Percentiles rank a stretch among this genome's conserved stretches.
Conservation (phyloP, 805 yeast genomes). For the Kodamaea hsintzibuensis region DNA sequence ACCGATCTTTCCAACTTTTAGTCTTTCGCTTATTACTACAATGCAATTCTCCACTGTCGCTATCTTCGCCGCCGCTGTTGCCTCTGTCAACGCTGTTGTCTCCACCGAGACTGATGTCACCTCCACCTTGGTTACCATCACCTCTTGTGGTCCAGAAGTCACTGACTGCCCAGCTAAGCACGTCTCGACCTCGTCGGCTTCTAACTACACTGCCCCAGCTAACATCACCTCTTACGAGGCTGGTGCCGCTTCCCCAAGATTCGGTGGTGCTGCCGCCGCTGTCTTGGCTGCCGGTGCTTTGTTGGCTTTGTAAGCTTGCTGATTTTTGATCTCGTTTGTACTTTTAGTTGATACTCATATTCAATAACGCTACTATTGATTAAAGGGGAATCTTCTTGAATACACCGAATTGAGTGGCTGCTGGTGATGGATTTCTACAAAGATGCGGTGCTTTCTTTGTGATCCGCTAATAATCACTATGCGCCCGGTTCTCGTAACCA, state of each 20-base stretch:
- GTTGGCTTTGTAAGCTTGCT: constrained; percentile 25
- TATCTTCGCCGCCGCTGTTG: constrained; percentile 36
- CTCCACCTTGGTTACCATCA: constrained; percentile 48
- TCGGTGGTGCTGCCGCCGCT: constrained; percentile 45
- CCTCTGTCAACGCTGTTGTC: constrained; percentile 34
- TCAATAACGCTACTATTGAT: constrained; percentile 11
- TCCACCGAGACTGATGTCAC: constrained; percentile 35
- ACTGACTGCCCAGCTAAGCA: constrained; percentile 48
- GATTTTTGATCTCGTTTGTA: not conserved
- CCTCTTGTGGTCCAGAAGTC: constrained; percentile 45
- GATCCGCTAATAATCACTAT: not conserved
- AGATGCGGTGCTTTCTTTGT: constrained; percentile 6
- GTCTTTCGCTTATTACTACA: constrained; percentile 18
- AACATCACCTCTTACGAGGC: constrained; percentile 36
- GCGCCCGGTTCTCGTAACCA: constrained; percentile 9
- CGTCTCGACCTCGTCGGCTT: constrained; percentile 18
- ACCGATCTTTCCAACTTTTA: constrained; percentile 13
- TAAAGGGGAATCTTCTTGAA: not conserved
- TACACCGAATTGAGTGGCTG: constrained; percentile 5
- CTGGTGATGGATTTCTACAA: constrained; percentile 4
- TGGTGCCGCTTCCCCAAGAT: constrained; percentile 35
- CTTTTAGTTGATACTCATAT: not conserved
- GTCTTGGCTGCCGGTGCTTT: constrained; percentile 52
- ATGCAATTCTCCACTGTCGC: constrained; percentile 46
- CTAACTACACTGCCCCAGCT: constrained; percentile 29